Base-by-base conservation (phyloP, 345 rosid species). In the Gossypium herbaceum region DNA sequence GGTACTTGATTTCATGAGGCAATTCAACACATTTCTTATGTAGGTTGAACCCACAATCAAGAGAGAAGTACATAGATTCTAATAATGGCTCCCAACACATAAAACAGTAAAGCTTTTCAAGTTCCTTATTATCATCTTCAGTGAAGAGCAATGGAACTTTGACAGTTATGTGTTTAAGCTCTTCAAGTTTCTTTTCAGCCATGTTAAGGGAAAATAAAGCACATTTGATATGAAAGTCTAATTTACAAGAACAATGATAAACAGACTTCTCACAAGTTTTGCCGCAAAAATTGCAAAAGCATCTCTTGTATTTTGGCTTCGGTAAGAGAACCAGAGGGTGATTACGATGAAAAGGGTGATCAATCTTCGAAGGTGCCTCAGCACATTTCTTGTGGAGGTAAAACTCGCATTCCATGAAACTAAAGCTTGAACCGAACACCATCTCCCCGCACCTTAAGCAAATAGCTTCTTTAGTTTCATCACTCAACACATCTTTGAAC, bases 211-310 rank as follows among this genome's bases (percentile, higher is more conserved):
- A 43, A 43, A 65, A 3, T 11, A 65, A 43, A 65, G 69, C 69
- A 41, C 69, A 65, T 43, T 65, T 65, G 69, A 43, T 11, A 19
- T 65, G 69, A 19, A 65, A 50, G 69, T 65, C 69, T 65, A 65
- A 10, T 0, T 10, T 2, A 43, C 69, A 65, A 65, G 69, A 65
- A 41, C 69, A 65, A 65, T 43, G 69, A 65, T 65, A 65, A 65
- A 19, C 9, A 65, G 19, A 65, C 13, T 41, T 65, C 27, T 65
- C 6, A 29, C 69, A n/a, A 4, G 2, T 0, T 19, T 65, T 4
- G 27, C 22, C 15, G 2, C 69, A 65, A 2, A 65, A 65, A 43
- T n/a, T 0, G 69, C 69, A 65, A 1, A 2, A 0, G 45, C 25
- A 10, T 27, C 17, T 7, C 34, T 5, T 4, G 17, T 3, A 19